Conservation (phyloP, 2,329 filamentous ascomycete species). For the Chalaropsis ovoidea region DNA sequence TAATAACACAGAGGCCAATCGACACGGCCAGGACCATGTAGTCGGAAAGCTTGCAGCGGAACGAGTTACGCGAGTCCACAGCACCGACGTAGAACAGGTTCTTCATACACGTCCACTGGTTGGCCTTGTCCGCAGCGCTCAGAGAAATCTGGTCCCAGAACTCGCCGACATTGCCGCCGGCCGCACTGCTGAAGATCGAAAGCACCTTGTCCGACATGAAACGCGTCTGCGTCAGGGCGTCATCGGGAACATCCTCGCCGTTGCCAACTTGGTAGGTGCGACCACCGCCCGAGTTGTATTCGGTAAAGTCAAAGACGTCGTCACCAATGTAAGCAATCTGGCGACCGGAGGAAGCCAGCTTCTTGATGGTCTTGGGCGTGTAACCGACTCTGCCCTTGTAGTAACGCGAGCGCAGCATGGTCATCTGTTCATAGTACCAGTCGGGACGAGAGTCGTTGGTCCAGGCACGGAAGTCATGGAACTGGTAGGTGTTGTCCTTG, state of each 20-base stretch:
- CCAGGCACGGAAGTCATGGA: conserved; percentile 86
- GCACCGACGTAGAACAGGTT: conserved; percentile 92
- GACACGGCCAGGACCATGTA: conserved; percentile 86
- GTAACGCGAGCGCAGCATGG: conserved; percentile 64
- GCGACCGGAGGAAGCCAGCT: conserved; percentile 50
- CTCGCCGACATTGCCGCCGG: conserved; percentile 73
- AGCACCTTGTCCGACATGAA: conserved; percentile 75
- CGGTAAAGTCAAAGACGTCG: conserved; percentile 80
- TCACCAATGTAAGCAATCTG: conserved; percentile 68
- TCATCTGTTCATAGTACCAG: conserved; percentile 88
- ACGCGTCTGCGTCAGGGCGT: conserved; percentile 47
- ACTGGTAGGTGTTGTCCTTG: conserved; percentile 63
- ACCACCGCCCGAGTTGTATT: conserved; percentile 62
- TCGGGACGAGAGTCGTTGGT: conserved; percentile 73
- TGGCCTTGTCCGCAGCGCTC: conserved; percentile 43
- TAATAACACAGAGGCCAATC: conserved; percentile 65
- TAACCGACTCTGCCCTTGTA: conserved; percentile 84
- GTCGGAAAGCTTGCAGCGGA: conserved; percentile 72
- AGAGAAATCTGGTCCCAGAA: conserved; percentile 66
- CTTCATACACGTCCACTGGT: conserved; percentile 77
- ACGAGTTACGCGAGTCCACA: conserved; percentile 80
- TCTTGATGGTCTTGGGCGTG: conserved; percentile 64
- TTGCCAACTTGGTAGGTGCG: conserved; percentile 50
- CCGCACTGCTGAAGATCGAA: conserved; percentile 61
- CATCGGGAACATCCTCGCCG: conserved; percentile 41